phyloP scores from a whole-genome alignment of 2,329 filamentous ascomycete species.

The Colletotrichum tabaci region DNA sequence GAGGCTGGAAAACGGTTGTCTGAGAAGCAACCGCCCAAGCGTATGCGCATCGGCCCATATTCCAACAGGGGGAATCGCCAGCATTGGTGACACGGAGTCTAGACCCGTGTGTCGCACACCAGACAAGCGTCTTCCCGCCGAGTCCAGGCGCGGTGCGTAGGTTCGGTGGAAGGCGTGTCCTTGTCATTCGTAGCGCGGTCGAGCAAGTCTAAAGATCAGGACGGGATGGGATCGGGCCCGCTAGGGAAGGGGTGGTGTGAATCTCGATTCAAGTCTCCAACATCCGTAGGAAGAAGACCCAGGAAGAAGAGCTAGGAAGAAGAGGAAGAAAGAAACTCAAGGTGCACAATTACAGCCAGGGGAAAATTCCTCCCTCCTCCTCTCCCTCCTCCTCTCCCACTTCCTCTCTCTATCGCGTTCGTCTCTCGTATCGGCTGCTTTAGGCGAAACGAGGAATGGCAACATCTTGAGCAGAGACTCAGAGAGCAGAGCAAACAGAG shows the following conservation, averaged over 20 bases:
- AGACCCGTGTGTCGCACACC: slow-evolving; percentile 11
- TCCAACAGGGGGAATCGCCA: background rate
- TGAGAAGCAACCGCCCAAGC: slow-evolving; percentile 33
- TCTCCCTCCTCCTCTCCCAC: no score
- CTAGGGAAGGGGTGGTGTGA: slow-evolving; percentile 14
- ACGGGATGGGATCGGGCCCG: background rate
- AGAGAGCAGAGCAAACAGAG: no score
- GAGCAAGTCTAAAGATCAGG: background rate
- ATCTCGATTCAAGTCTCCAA: background rate
- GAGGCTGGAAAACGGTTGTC: slow-evolving; percentile 36
- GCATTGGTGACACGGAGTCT: slow-evolving; percentile 18
- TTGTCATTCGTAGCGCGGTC: slow-evolving; percentile 1
- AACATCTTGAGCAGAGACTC: no score
- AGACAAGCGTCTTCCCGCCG: background rate
- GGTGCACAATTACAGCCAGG: no score
- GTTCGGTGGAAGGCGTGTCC: background rate
- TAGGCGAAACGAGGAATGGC: no score
- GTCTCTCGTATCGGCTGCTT: background rate
- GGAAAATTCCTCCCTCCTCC: no score
- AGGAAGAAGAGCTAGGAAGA: no score
- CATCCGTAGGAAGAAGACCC: no score
- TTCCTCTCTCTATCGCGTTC: background rate
- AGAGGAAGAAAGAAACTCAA: no score
- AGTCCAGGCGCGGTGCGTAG: slow-evolving; percentile 14
- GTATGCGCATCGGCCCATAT: slow-evolving; percentile 20